phyloP scores from a whole-genome alignment of 2,329 filamentous ascomycete species.

The Fusarium lyarnte region DNA sequence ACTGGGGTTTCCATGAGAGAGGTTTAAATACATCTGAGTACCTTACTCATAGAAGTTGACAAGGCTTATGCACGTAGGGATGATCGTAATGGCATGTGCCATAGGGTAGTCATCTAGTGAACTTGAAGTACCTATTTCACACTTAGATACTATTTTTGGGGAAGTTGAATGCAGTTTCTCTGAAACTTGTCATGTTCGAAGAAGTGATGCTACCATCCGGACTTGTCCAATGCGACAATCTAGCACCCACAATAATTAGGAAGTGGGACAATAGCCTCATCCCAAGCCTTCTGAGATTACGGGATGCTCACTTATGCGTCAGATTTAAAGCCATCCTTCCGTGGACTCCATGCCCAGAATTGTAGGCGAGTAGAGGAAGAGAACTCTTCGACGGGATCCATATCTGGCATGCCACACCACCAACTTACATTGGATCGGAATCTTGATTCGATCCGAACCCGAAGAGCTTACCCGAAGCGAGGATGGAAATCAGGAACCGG shows the following conservation, averaged over 20 bases:
- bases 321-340: background rate
- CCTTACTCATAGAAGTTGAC: too few species aligned
- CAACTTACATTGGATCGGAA: slow-evolving; percentile 26
- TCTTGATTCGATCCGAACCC: slow-evolving; percentile 27
- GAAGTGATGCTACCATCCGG: background rate
- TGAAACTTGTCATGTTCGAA: background rate
- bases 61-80: too few species aligned
- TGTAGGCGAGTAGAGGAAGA: background rate
- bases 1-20: background rate
- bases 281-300: background rate
- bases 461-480: slow-evolving; percentile 15
- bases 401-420: background rate
- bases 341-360: background rate
- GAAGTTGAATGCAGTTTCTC: background rate
- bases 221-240: background rate
- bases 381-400: background rate
- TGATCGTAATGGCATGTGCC: too few species aligned
- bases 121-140: background rate
- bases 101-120: background rate
- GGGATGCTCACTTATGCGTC: background rate
- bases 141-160: background rate
- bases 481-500: slow-evolving; percentile 9
- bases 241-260: background rate
- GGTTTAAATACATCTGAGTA: too few species aligned
- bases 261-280: background rate